These are phyloP conservation scores for Claviceps fusiformis DNA, from an alignment of 2,329 filamentous ascomycete genomes.

Conservation along the genomic window DNA sequence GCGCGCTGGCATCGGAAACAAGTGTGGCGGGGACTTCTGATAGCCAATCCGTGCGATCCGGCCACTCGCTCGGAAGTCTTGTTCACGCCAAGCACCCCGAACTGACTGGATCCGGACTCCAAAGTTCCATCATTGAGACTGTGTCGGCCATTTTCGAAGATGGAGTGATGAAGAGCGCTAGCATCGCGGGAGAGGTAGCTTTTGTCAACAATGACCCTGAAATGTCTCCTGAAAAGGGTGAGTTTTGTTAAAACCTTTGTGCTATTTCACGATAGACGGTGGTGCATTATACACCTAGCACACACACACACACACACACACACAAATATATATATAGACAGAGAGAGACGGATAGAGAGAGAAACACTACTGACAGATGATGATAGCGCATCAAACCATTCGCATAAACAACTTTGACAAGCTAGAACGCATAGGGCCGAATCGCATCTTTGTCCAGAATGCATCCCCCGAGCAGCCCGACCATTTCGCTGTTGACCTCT, in stretches of 20 bases:
- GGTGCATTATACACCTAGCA: no score
- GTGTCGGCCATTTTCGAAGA: slow-evolving; percentile 76
- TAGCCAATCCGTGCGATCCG: slow-evolving; percentile 81
- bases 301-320: no score
- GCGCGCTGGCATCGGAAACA: slow-evolving; percentile 48
- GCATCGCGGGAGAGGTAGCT: slow-evolving; percentile 78
- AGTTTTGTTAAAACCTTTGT: slow-evolving; percentile 12
- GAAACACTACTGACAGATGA: not conserved
- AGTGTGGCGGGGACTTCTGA: slow-evolving; percentile 54
- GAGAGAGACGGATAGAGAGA: not conserved
- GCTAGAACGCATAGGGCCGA: slow-evolving; percentile 88
- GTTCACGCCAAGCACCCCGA: slow-evolving; percentile 69
- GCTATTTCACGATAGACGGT: not conserved
- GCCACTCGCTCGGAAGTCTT: slow-evolving; percentile 60
- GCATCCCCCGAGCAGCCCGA: slow-evolving; percentile 51
- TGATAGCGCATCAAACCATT: slow-evolving; percentile 47
- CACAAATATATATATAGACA: no score
- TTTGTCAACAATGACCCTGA: slow-evolving; percentile 58
- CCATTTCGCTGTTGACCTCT: slow-evolving; percentile 64
- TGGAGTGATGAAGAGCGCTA: slow-evolving; percentile 55
- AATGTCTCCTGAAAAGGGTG: slow-evolving; percentile 32
- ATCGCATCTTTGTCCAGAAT: slow-evolving; percentile 77
- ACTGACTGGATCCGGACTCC: slow-evolving; percentile 64
- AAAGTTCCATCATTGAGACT: slow-evolving; percentile 80
- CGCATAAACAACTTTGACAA: slow-evolving; percentile 75